Evolutionary conservation across 208 protist genomes (phyloP), one percentile per base, ranked within the genome.

Genomic region (Wallacemonas sp.): DNA sequence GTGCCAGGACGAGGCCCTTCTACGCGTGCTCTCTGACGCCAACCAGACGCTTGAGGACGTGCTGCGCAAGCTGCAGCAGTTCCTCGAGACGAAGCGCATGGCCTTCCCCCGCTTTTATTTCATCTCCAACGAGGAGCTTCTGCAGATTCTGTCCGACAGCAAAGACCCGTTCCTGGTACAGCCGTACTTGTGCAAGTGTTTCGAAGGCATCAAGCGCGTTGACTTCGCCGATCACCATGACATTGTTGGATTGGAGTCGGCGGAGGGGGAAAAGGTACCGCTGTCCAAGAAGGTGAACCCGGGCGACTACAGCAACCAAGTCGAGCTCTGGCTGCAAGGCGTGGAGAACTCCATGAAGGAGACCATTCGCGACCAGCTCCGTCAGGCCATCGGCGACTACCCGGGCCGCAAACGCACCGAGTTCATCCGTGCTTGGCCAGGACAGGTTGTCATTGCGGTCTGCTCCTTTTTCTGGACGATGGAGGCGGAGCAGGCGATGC

Each of bases 81-180:
- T 99, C 74, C 83, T 99, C 1, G 97, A 99, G 73, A 98, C 97
- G 36, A 99, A 99, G 85, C 85, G 98, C 21, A 94, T 97, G 81
- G 83, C 84, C 27, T 98, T 98, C 73, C 95, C 96, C 8, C 85
- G 98, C 57, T 99, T 99, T 81, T 99, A 98, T 74, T 98, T 99
- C 71, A 94, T 98, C 48, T 97, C 94, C 13, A 97, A 97, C 71
- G 93, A 98, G 74, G 93, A 97, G 77, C 74, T 98, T 53, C 74
- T 98, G 32, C 91, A 99, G 77, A 98, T 99, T 63, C 77, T 99
- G 29, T 97, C 96, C 6, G 83, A 98, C 76, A 94, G 89, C 61
- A 96, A 96, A 58, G 96, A 99, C 79, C 94, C 96, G 13, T 96
- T 91, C 63, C 85, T 93, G 21, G 93, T 99, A 34, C 95, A 98